A percentile compares a stretch with the other conserved stretches of the same genome.
phyloP scores from a whole-genome alignment of 2,329 filamentous ascomycete species.

The Zymoseptoria passerinii region DNA sequence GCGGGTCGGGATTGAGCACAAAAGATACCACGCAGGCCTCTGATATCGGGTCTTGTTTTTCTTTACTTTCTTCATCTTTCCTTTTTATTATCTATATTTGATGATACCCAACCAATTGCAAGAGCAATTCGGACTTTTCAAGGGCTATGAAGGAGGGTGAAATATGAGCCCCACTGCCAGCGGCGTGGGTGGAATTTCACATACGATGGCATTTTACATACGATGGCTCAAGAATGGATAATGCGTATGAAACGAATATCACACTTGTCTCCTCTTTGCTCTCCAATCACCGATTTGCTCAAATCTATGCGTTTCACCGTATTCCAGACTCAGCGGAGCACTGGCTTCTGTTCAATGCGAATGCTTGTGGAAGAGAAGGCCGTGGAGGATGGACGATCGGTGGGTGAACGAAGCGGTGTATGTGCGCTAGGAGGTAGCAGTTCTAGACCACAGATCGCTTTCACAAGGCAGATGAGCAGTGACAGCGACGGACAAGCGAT shows the following conservation, averaged over 20 bases:
- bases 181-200: neutral
- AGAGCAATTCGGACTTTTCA: neutral
- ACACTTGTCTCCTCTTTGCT: neutral
- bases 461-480: neutral
- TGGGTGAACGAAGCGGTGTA: neutral
- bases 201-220: neutral
- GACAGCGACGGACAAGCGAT: neutral
- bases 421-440: too few species aligned
- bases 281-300: neutral
- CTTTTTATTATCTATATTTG: neutral
- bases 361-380: neutral
- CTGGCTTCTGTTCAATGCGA: too few species aligned
- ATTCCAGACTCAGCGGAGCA: neutral
- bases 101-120: neutral
- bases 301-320: neutral
- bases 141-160: neutral
- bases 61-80: neutral
- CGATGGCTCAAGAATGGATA: neutral
- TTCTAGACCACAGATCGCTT: neutral
- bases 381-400: neutral
- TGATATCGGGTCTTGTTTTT: constrained; percentile 19
- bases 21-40: constrained; percentile 19
- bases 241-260: neutral
- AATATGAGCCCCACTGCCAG: neutral
- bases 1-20: constrained; percentile 3